Base-by-base conservation (phyloP, 305 asterid species). In the Solanum aculeatissimum region DNA sequence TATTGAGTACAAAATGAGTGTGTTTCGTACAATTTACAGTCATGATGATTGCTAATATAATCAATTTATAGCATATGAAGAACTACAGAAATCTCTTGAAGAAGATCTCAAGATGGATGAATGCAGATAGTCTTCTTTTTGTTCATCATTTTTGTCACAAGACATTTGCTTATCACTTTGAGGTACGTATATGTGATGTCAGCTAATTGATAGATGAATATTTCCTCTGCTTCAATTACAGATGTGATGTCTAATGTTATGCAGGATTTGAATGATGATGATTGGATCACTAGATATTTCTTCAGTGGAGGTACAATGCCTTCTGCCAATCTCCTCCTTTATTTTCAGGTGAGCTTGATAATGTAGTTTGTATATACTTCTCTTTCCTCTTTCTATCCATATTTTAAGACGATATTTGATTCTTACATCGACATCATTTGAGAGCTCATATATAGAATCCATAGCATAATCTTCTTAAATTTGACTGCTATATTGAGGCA, bases 251-350 rank as follows among this genome's bases (percentile, higher is more conserved):
- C 10, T 68, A 84, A 62, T 63, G 7, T 54, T 62, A 23, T 82
- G 88, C 88, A 93, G 99, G 98, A 94, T 86, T 89, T 92, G 69
- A 92, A 85, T 16, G 97, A 93, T 29, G 99, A 96, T 40, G 98
- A 96, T 85, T 94, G 98, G 99, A 96, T 96, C 78, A 96, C 98
- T 80, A 90, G 97, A 85, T 93, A 96, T 89, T 96, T 94, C 94
- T 96, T 96, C 83, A 87, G 93, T 11, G 98, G 99, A 51, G 99
- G 99, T 77, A 96, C 97, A 65, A 96, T 96, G 98, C 98, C 98
- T 74, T 90, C 98, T 0, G 98, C 98, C 66, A 91, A 93, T 87
- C 88, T 94, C 86, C 98, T 96, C 84, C 96, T 96, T 23, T 96
- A 96, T 91, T 96, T 93, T 90, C 99, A 96, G 95, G 98, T 93